Evolutionary conservation across 2,329 filamentous ascomycete species (phyloP).

Genomic region (Arthrobotrys iridis): DNA sequence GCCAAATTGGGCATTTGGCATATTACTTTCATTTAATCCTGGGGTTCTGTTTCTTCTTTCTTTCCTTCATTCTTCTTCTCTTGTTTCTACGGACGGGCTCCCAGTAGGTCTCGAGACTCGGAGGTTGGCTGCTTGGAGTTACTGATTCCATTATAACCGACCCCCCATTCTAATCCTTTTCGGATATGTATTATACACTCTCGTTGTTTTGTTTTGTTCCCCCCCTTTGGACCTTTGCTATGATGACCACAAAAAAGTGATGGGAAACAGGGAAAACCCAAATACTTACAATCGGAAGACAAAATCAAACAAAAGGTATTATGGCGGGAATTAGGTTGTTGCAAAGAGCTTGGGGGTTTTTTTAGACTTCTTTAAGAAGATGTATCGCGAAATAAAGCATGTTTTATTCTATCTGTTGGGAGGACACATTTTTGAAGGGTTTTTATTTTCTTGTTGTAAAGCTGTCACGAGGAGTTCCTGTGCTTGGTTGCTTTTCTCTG

Average conservation of each 20-base stretch:
- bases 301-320: slow-evolving; percentile 36
- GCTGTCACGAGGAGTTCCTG: slow-evolving; percentile 40
- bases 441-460: slow-evolving; percentile 20
- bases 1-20: slow-evolving; percentile 53
- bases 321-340: slow-evolving; percentile 4
- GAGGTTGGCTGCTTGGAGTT: slow-evolving; percentile 4
- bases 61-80: slow-evolving; percentile 10
- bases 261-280: slow-evolving; percentile 12
- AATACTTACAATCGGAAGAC: slow-evolving; percentile 15
- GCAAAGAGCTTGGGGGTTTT: neutral
- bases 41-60: slow-evolving; percentile 30
- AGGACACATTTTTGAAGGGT: neutral
- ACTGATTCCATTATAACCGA: slow-evolving; percentile 38
- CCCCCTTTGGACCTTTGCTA: neutral
- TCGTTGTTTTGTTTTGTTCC: slow-evolving; percentile 36
- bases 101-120: slow-evolving; percentile 39
- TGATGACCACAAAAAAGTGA: slow-evolving; percentile 13
- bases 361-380: slow-evolving; percentile 29
- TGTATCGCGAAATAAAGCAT: slow-evolving; percentile 52
- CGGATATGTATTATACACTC: slow-evolving; percentile 46
- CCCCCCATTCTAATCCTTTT: slow-evolving; percentile 21
- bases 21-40: slow-evolving; percentile 54
- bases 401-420: slow-evolving; percentile 21
- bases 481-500: neutral
- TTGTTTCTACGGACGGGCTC: slow-evolving; percentile 48